Base-by-base conservation (phyloP, 441 rosid species). In the Populus hybrid region DNA sequence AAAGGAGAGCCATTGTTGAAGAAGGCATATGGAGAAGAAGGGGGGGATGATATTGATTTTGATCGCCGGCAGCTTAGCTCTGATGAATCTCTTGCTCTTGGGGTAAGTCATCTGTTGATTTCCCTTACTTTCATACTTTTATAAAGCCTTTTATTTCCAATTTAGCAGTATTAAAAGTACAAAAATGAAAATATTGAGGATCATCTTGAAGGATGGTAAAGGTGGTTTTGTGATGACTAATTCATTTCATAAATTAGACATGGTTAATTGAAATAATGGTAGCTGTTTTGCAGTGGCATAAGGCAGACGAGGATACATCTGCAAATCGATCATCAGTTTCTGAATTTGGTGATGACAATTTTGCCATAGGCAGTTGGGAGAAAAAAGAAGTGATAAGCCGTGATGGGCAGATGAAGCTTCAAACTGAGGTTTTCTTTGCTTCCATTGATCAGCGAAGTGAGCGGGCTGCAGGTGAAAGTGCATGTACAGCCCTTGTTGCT, bases 11-110 rank as follows among this genome's bases (percentile, higher is more conserved):
- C 98, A 14, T 87, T 94, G 85, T 83, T 94, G 78, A 94, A 92
- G 76, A 92, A 92, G 83, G 95, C 86, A 7, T 88, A 91, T 83
- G 94, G 88, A 42, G 97, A 94, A 87, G 97, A 94, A 67, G 98
- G 98, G 2, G 98, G 98, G 33, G 98, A 94, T 86, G 98, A 94
- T 80, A 94, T 94, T 72, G 98, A 94, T 87, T 91, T 81, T 85
- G 94, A 90, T 83, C 94, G 98, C 18, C 86, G 98, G 64, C 98
- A 94, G 77, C 94, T 94, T 56, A 88, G 90, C 78, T 90, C 94
- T 20, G 98, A 94, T 78, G 96, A 89, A 77, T 83, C 90, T 68
- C 83, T 76, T 82, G 79, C 86, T 76, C 87, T 84, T 28, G 90
- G 90, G 84, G 97, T 90, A 88, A 82, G 83, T 70, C 24, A 56